Percentiles rank a stretch among this genome's conserved stretches.
phyloP scores from a whole-genome alignment of 345 rosid genomes.

The Acer yangbiense region DNA sequence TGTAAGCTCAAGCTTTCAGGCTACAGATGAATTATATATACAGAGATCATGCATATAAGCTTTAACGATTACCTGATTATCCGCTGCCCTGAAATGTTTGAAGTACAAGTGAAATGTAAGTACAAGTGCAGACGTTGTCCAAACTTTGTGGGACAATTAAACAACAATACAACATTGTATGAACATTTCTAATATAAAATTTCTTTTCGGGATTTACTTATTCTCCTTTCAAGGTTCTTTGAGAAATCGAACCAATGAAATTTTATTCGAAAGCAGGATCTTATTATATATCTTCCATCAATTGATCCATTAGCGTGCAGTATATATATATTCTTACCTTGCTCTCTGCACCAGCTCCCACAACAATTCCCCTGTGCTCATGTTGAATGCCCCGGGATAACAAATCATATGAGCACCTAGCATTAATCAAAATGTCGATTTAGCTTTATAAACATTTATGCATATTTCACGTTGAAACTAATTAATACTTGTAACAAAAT shows the following conservation, averaged over 20 bases:
- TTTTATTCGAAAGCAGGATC: background rate
- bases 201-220: no score
- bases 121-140: background rate
- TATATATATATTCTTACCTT: conserved; percentile 16
- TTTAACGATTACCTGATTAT: conserved; percentile 23
- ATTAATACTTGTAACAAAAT: background rate
- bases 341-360: conserved; percentile 37
- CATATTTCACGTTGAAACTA: background rate
- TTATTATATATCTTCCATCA: background rate
- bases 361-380: conserved; percentile 34
- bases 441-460: no score
- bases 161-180: no score
- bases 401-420: conserved; percentile 30
- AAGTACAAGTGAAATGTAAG: background rate
- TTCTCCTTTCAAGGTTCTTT: no score
- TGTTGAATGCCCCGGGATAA: conserved; percentile 41
- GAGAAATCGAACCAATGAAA: no score
- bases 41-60: background rate
- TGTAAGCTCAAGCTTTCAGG: background rate
- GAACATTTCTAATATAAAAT: no score
- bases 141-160: no score
- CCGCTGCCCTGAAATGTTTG: conserved; percentile 28
- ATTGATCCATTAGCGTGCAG: background rate
- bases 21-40: no score
- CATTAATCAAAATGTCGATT: background rate